phyloP scores from a whole-genome alignment of 495 filamentous ascomycete genomes.

The Bathelium albidoporum region DNA sequence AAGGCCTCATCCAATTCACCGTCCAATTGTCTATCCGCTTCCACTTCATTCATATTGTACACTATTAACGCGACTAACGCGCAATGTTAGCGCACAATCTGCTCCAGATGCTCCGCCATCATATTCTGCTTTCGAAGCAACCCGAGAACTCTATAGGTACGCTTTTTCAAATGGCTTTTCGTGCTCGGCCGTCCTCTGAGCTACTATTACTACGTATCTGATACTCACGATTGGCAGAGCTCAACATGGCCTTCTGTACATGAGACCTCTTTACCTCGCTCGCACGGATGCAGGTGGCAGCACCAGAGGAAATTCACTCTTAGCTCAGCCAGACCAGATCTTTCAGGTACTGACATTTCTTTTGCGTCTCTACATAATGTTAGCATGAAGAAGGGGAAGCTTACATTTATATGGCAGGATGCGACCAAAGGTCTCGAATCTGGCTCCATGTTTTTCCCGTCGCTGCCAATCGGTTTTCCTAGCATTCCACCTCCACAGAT shows the following conservation, averaged over 20 bases:
- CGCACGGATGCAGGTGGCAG: not conserved
- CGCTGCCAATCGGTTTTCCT: not conserved
- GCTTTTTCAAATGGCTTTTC: not conserved
- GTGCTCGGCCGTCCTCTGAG: not conserved
- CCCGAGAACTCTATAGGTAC: not conserved
- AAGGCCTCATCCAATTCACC: not conserved
- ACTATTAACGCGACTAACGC: not conserved
- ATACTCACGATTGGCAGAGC: not conserved
- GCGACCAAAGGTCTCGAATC: not conserved
- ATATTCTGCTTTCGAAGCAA: not conserved
- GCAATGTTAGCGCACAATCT: not conserved
- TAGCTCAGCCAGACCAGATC: not conserved
- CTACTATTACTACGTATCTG: not conserved
- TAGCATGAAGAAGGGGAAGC: not conserved
- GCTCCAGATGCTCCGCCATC: not conserved
- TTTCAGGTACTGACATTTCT: not conserved
- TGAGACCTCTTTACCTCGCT: not conserved
- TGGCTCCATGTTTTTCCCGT: not conserved
- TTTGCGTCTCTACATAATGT: not conserved
- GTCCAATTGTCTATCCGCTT: too few species aligned
- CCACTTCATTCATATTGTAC: not conserved
- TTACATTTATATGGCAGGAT: not conserved
- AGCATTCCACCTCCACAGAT: constrained; percentile 6
- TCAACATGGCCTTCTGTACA: not conserved
- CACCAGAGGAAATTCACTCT: not conserved